A percentile compares a stretch with the other conserved stretches of the same genome.
Conservation (phyloP, 768 basidiomycete genomes). For the Jaapia argillacea region DNA sequence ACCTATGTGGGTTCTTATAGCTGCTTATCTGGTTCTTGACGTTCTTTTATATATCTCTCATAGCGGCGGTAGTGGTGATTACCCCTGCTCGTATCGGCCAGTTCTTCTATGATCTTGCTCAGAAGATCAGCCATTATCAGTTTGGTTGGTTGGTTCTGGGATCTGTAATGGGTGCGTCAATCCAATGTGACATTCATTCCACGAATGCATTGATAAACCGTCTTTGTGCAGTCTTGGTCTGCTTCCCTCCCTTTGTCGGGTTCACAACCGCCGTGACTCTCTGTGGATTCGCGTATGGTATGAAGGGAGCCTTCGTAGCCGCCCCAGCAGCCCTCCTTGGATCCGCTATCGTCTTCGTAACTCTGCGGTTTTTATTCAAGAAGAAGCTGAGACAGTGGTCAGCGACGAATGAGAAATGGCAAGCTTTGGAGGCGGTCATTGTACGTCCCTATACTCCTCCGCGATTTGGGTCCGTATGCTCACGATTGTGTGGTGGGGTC, state of each 20-base stretch:
- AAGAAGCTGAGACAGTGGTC: slow-evolving; percentile 50
- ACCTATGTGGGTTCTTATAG: slow-evolving; percentile 51
- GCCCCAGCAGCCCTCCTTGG: slow-evolving; percentile 51
- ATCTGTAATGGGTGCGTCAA: slow-evolving; percentile 37
- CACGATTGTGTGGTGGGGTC: slow-evolving; percentile 3
- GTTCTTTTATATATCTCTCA: slow-evolving; percentile 39
- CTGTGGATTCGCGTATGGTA: slow-evolving; percentile 78
- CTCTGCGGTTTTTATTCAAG: slow-evolving; percentile 50
- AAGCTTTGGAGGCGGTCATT: slow-evolving; percentile 65
- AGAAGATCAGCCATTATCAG: slow-evolving; percentile 43
- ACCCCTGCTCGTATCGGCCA: slow-evolving; percentile 63
- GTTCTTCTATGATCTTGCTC: slow-evolving; percentile 58
- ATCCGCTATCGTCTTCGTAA: slow-evolving; percentile 49
- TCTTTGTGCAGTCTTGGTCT: slow-evolving; percentile 28
- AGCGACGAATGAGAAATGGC: slow-evolving; percentile 59
- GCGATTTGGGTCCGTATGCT: neutral
- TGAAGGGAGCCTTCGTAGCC: slow-evolving; percentile 64
- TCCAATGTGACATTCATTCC: neutral
- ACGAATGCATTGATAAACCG: neutral
- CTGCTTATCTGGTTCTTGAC: slow-evolving; percentile 46
- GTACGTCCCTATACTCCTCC: slow-evolving; percentile 29
- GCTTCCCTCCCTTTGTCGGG: slow-evolving; percentile 55
- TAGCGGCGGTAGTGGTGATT: slow-evolving; percentile 34
- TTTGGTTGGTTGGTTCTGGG: slow-evolving; percentile 56
- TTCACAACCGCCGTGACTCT: slow-evolving; percentile 57